A percentile compares a stretch with the other conserved stretches of the same genome.
These are phyloP conservation scores for Parastagonospora nodorum DNA, from an alignment of 2,329 filamentous ascomycete genomes.

Conservation along the genomic window DNA sequence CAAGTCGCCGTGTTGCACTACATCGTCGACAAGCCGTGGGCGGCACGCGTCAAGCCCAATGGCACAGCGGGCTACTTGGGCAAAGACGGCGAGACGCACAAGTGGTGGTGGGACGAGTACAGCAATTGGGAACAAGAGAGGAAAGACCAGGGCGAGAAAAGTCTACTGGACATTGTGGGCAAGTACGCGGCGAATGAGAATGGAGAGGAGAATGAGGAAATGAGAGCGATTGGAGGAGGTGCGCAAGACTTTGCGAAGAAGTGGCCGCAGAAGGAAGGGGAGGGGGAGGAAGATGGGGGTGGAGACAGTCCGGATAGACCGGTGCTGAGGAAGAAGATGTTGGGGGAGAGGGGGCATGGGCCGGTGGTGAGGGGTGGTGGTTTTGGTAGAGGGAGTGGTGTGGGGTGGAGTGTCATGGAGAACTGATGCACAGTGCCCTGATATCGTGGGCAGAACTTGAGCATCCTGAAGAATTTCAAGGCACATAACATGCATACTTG, in stretches of 20 bases:
- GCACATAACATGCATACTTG: no score
- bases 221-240: slow-evolving; percentile 37
- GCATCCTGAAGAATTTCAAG: no score
- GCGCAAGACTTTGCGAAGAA: slow-evolving; percentile 41
- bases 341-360: slow-evolving; percentile 37
- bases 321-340: slow-evolving; percentile 20
- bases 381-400: slow-evolving; percentile 11
- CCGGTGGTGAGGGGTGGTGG: slow-evolving; percentile 23
- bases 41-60: slow-evolving; percentile 48
- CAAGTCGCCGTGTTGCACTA: slow-evolving; percentile 58
- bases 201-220: slow-evolving; percentile 30
- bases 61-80: slow-evolving; percentile 55
- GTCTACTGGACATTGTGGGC: slow-evolving; percentile 22
- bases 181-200: slow-evolving; percentile 30
- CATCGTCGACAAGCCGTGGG: slow-evolving; percentile 63
- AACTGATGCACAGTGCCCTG: no score
- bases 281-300: background rate
- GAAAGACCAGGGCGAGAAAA: slow-evolving; percentile 18
- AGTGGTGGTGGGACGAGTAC: slow-evolving; percentile 59
- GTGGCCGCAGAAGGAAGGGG: slow-evolving; percentile 15
- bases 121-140: slow-evolving; percentile 47
- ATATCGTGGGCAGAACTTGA: no score
- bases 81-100: slow-evolving; percentile 57
- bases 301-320: slow-evolving; percentile 15
- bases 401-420: slow-evolving; percentile 28